phyloP scores from a whole-genome alignment of 768 basidiomycete species.

The Cyathus striatus region DNA sequence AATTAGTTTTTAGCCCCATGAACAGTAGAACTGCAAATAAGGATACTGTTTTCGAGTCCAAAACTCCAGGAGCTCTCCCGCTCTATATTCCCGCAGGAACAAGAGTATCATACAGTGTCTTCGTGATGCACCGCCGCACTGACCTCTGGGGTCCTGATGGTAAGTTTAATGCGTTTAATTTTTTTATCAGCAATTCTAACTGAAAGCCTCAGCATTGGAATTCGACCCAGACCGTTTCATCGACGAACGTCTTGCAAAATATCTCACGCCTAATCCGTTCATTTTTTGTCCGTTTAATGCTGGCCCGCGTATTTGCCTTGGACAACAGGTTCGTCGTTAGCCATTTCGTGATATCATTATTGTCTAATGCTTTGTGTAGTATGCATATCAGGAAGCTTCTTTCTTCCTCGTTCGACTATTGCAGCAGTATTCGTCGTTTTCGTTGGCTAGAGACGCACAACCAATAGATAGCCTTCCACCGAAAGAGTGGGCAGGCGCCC shows the following conservation, averaged over 20 bases:
- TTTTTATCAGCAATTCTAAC: not conserved
- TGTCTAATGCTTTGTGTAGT: no score
- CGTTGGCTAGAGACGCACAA: conserved; percentile 39
- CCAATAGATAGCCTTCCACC: conserved; percentile 33
- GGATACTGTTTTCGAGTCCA: conserved; percentile 13
- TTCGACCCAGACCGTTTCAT: conserved; percentile 58
- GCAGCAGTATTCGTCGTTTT: conserved; percentile 41
- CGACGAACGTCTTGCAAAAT: conserved; percentile 41
- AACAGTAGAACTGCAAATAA: conserved; percentile 7
- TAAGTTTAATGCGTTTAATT: conserved; percentile 10
- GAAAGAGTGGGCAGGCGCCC: conserved; percentile 29
- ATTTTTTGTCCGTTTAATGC: conserved; percentile 38
- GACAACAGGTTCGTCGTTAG: conserved; percentile 30
- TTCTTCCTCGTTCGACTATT: conserved; percentile 51
- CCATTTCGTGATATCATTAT: no score
- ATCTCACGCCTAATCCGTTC: conserved; percentile 37
- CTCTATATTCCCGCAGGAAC: conserved; percentile 6
- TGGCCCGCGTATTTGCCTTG: conserved; percentile 30
- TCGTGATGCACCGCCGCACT: conserved; percentile 43
- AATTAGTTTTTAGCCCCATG: conserved; percentile 7
- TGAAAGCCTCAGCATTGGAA: conserved; percentile 25
- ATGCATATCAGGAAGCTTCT: conserved; percentile 53
- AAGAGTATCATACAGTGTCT: conserved; percentile 26
- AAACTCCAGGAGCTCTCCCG: conserved; percentile 5
- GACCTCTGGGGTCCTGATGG: conserved; percentile 55